Conservation (phyloP, 2,329 filamentous ascomycete genomes). For the Phialemonium atrogriseum region DNA sequence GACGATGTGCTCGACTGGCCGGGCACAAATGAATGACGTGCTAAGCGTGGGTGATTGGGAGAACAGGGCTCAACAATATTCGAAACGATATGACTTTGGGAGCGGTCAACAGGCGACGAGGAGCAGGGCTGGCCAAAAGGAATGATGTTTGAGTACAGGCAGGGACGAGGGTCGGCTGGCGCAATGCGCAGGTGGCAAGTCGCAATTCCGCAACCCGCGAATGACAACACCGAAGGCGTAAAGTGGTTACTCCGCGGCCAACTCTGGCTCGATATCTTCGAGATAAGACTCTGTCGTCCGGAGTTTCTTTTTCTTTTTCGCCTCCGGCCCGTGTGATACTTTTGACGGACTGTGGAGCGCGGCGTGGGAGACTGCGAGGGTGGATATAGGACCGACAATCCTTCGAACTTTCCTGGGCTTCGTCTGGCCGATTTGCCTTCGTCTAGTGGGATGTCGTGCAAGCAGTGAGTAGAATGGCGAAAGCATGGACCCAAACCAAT, state of each 20-base stretch:
- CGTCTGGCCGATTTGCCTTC: background rate
- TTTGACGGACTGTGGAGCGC: too few species aligned
- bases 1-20: too few species aligned
- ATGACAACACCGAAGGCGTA: too few species aligned
- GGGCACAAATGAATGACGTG: constrained; percentile 16
- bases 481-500: constrained; percentile 7
- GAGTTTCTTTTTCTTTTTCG: too few species aligned
- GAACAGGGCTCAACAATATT: background rate
- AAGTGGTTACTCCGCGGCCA: too few species aligned
- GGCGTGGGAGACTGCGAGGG: too few species aligned
- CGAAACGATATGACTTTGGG: background rate
- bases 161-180: constrained; percentile 14
- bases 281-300: too few species aligned
- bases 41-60: constrained; percentile 11
- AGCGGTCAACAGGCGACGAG: constrained; percentile 4
- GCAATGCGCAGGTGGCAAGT: constrained; percentile 14
- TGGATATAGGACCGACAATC: constrained; percentile 1
- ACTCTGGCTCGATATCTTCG: too few species aligned
- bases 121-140: constrained; percentile 11
- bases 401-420: too few species aligned
- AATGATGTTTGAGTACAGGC: constrained; percentile 3
- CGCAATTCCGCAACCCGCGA: too few species aligned
- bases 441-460: constrained; percentile 8
- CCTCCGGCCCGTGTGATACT: too few species aligned
- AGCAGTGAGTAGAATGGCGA: constrained; percentile 16